These are phyloP conservation scores for Cystofilobasidium capitatum DNA, from an alignment of 768 basidiomycete species.

Conservation along the genomic window DNA sequence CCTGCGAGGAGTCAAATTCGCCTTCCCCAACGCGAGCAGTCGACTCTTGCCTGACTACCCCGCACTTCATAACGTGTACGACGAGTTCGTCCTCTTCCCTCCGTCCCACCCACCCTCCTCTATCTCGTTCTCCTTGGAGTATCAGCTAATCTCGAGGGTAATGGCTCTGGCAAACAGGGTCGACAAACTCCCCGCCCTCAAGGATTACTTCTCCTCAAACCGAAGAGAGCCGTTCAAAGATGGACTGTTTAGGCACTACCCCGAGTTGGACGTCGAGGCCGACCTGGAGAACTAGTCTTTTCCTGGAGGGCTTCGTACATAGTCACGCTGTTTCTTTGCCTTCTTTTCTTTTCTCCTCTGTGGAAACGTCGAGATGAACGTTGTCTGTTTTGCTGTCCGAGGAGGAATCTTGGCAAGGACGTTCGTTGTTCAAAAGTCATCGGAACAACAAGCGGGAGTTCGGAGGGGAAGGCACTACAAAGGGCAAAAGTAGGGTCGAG, in stretches of 20 bases:
- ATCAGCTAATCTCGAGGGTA: neutral
- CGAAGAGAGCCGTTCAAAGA: constrained; percentile 35
- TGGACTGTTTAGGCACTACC: constrained; percentile 42
- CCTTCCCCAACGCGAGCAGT: constrained; percentile 41
- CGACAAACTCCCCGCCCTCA: constrained; percentile 37
- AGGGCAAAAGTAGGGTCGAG: too few relatives aligned
- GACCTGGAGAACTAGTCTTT: too few relatives aligned
- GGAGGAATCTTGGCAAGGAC: too few relatives aligned
- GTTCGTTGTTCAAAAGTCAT: too few relatives aligned
- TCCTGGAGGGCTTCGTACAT: too few relatives aligned
- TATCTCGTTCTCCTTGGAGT: neutral
- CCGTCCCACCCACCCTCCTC: neutral
- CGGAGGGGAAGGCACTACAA: too few relatives aligned
- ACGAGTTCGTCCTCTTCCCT: neutral
- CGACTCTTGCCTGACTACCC: constrained; percentile 24
- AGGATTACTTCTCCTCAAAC: constrained; percentile 40
- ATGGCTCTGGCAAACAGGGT: constrained; percentile 8
- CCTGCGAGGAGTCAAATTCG: constrained; percentile 37
- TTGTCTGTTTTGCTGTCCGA: too few relatives aligned
- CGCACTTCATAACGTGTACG: neutral
- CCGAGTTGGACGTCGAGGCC: too few relatives aligned
- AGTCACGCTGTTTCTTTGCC: too few relatives aligned
- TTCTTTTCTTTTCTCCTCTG: too few relatives aligned
- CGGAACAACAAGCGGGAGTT: too few relatives aligned
- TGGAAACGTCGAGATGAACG: too few relatives aligned